Conservation (phyloP, 164 flowering plant species). For the Akebia trifoliata region DNA sequence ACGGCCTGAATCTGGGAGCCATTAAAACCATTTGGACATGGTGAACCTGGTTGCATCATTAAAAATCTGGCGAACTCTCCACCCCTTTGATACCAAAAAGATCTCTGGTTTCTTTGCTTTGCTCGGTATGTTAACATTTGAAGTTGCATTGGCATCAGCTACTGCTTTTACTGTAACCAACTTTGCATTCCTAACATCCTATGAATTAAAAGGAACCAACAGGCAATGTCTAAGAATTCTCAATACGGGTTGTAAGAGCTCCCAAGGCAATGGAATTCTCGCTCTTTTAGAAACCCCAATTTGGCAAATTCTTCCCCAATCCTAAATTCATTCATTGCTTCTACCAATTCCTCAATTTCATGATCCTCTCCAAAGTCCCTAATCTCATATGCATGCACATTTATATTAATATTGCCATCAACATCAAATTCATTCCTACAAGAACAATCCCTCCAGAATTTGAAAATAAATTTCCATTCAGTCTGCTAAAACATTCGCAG, state of each 20-base stretch:
- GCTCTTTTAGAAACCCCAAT: constrained; percentile 26
- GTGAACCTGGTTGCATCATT: too few species aligned
- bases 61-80: too few species aligned
- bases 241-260: constrained; percentile 70
- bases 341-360: constrained; percentile 30
- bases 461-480: too few species aligned
- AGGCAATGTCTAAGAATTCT: constrained; percentile 87
- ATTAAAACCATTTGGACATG: too few species aligned
- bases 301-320: constrained; percentile 20
- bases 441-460: constrained; percentile 64
- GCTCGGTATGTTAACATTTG: constrained; percentile 71
- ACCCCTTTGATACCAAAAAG: constrained; percentile 76
- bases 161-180: constrained; percentile 53
- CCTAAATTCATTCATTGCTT: constrained; percentile 31
- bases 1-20: too few species aligned
- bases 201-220: constrained; percentile 63
- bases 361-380: constrained; percentile 15
- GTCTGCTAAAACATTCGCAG: too few species aligned
- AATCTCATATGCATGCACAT: constrained; percentile 8
- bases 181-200: constrained; percentile 75
- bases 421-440: constrained; percentile 35
- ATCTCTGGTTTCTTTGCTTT: constrained; percentile 87
- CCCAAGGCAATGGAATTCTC: constrained; percentile 94
- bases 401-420: background rate
- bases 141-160: constrained; percentile 36